Evolutionary conservation across 257 asterid genomes (phyloP).

Genomic region (Schizonepeta tenuifolia): DNA sequence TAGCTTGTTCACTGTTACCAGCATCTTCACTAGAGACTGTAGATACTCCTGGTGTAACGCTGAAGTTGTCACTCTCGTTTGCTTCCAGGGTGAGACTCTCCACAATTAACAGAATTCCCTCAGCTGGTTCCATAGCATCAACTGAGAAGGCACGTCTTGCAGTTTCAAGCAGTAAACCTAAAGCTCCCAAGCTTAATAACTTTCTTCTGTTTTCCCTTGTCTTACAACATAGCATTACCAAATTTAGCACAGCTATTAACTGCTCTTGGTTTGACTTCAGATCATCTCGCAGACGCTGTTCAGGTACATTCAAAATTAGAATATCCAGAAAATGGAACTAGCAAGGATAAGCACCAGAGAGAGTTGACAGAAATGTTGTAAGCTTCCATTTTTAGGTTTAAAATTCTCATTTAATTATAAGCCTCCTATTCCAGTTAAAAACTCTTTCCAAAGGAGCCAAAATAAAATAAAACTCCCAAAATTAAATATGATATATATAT

Average conservation of each 20-base stretch:
- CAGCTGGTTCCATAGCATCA: slow-evolving; percentile 99
- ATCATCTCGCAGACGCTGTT: slow-evolving; percentile 93
- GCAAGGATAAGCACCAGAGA: slow-evolving; percentile 18
- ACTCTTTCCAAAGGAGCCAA: not conserved
- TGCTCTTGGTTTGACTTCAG: slow-evolving; percentile 91
- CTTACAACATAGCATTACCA: slow-evolving; percentile 96
- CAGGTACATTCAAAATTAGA: slow-evolving; percentile 36
- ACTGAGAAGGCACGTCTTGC: slow-evolving; percentile 97
- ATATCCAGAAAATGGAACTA: slow-evolving; percentile 28
- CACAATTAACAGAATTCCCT: slow-evolving; percentile 92
- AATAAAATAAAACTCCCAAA: not conserved
- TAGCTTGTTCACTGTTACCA: slow-evolving; percentile 94
- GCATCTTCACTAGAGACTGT: slow-evolving; percentile 84
- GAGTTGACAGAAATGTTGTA: slow-evolving; percentile 15
- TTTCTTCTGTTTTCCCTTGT: slow-evolving; percentile 90
- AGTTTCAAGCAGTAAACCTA: slow-evolving; percentile 90
- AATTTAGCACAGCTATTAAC: slow-evolving; percentile 86
- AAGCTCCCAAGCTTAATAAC: slow-evolving; percentile 77
- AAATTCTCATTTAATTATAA: slow-evolving; percentile 12
- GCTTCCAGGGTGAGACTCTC: slow-evolving; percentile 97
- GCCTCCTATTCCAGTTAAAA: slow-evolving; percentile 19
- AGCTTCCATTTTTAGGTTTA: slow-evolving; percentile 7
- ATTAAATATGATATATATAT: not conserved
- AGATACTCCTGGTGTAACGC: slow-evolving; percentile 72
- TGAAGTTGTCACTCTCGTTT: slow-evolving; percentile 85